A percentile compares a stretch with the other conserved stretches of the same genome.
phyloP scores from a whole-genome alignment of 768 basidiomycete genomes.

The Termitomyces sp. region DNA sequence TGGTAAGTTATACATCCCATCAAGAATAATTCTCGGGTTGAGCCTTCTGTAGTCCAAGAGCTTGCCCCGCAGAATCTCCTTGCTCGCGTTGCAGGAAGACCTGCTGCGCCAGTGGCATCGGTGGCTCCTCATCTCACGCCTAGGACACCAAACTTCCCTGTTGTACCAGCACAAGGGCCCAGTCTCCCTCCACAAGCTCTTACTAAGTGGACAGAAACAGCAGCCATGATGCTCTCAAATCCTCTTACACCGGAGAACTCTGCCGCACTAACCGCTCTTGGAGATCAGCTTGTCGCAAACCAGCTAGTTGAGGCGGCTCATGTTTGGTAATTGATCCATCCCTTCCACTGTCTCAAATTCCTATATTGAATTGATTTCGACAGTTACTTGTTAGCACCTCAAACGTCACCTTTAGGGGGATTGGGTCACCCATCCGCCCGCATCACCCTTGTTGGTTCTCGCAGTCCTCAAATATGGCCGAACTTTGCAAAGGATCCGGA shows the following conservation, averaged over 20 bases:
- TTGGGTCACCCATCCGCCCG: slow-evolving; percentile 65
- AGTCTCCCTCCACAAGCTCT: slow-evolving; percentile 63
- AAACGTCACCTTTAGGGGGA: slow-evolving; percentile 72
- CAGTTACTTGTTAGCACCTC: slow-evolving; percentile 86
- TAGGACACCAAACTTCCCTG: slow-evolving; percentile 53
- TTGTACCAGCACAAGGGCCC: slow-evolving; percentile 35
- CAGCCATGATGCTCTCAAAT: slow-evolving; percentile 77
- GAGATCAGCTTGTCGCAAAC: slow-evolving; percentile 73
- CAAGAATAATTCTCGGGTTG: not conserved
- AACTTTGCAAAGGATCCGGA: slow-evolving; percentile 67
- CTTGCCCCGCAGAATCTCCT: slow-evolving; percentile 58
- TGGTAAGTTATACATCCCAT: slow-evolving; percentile 42
- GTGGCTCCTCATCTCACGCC: slow-evolving; percentile 28
- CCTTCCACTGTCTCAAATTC: not conserved
- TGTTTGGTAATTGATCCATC: slow-evolving; percentile 65
- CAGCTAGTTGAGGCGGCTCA: slow-evolving; percentile 86
- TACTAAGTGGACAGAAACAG: slow-evolving; percentile 81
- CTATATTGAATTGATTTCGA: slow-evolving; percentile 1
- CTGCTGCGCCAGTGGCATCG: slow-evolving; percentile 37
- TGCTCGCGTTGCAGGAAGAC: slow-evolving; percentile 34
- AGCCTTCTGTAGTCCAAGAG: slow-evolving; percentile 59
- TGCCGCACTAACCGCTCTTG: slow-evolving; percentile 76
- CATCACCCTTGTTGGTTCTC: slow-evolving; percentile 71
- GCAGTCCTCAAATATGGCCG: slow-evolving; percentile 47
- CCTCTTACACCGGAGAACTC: slow-evolving; percentile 66